Conservation (phyloP, 139 green algal genomes). For the Haematococcus sp. region DNA sequence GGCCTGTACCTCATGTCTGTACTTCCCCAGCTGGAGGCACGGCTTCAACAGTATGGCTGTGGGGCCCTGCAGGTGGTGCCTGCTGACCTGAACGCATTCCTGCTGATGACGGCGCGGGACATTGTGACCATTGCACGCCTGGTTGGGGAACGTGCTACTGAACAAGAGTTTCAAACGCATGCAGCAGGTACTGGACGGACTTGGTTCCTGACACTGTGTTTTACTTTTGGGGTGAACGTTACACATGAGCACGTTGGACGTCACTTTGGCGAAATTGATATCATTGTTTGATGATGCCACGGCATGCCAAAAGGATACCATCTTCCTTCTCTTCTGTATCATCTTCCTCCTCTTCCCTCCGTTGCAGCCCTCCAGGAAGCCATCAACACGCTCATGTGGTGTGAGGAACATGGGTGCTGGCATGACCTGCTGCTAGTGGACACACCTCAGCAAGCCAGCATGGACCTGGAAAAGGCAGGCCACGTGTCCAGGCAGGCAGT, state of each 20-base stretch:
- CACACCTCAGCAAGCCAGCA: not conserved
- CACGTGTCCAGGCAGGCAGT: not conserved
- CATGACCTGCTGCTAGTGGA: conserved; percentile 57
- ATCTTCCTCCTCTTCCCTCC: too few relatives aligned
- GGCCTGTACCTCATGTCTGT: not conserved
- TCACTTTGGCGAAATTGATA: too few relatives aligned
- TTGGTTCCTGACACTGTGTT: not conserved
- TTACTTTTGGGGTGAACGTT: not conserved
- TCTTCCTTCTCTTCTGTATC: too few relatives aligned
- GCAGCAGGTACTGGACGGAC: not conserved
- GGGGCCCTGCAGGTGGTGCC: conserved; percentile 70
- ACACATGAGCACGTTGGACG: too few relatives aligned
- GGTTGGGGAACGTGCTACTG: conserved; percentile 24
- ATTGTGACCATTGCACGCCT: conserved; percentile 40
- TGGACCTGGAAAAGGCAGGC: not conserved
- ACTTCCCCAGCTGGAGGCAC: not conserved
- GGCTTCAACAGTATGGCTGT: not conserved
- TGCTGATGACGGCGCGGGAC: conserved; percentile 69
- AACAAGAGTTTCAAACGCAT: not conserved
- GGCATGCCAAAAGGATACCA: not conserved
- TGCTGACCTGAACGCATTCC: conserved; percentile 87
- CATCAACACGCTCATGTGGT: conserved; percentile 75
- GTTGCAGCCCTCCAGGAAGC: conserved; percentile 22
- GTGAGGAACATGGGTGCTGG: conserved; percentile 59
- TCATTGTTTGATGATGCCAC: too few relatives aligned